Percentiles rank a stretch among this genome's conserved stretches.
Evolutionary conservation across 2,329 filamentous ascomycete species (phyloP).

Genomic region (Hysterium pulicare): DNA sequence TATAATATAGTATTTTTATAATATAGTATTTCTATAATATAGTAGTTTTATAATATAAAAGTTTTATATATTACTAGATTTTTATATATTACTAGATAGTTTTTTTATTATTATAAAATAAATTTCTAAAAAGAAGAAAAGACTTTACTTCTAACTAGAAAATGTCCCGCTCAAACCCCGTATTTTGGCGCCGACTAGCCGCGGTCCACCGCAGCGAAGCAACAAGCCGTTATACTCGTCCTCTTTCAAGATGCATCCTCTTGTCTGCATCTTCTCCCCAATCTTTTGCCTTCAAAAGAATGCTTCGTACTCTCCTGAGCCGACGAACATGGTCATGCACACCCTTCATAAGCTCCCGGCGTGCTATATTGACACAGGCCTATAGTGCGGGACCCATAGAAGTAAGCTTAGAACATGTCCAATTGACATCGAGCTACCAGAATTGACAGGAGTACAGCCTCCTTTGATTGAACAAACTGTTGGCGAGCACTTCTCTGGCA

Average conservation of each 20-base stretch:
- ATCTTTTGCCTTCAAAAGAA: conserved; percentile 11
- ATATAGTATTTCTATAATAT: no score
- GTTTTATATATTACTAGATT: no score
- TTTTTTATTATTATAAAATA: no score
- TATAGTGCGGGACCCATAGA: conserved; percentile 30
- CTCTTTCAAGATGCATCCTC: neutral
- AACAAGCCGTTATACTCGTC: neutral
- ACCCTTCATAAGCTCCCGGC: conserved; percentile 10
- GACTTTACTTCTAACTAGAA: no score
- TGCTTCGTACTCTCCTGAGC: conserved; percentile 25
- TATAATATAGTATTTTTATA: no score
- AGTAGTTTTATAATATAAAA: no score
- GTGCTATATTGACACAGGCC: conserved; percentile 30
- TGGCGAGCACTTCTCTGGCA: conserved; percentile 65
- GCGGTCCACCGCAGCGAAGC: neutral
- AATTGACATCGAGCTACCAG: neutral
- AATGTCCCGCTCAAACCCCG: neutral
- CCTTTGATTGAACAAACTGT: conserved; percentile 66
- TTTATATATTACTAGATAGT: no score
- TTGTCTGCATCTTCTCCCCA: neutral
- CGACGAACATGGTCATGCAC: conserved; percentile 12
- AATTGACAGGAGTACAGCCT: conserved; percentile 48
- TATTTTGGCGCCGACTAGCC: neutral
- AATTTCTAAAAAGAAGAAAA: no score
- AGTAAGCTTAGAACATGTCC: conserved; percentile 15